Conservation (phyloP, 495 filamentous ascomycete genomes). For the Filosporella fistucella region DNA sequence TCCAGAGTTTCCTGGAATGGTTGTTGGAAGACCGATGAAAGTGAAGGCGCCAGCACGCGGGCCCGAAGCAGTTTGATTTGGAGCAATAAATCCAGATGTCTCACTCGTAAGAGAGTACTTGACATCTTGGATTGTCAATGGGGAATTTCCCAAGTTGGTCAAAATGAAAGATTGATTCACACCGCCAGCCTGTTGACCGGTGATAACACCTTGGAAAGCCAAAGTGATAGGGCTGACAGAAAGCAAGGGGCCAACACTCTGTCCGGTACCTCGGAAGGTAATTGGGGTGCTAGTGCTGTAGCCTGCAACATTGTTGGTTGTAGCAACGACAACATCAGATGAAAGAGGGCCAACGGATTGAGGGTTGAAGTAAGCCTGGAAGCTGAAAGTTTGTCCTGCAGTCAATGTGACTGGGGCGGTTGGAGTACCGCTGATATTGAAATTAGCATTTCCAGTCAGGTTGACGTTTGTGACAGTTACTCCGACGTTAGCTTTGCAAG, state of each 20-base stretch:
- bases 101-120: constrained; percentile 31
- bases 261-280: constrained; percentile 28
- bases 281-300: constrained; percentile 30
- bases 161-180: constrained; percentile 26
- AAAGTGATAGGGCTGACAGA: constrained; percentile 26
- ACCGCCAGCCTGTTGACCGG: constrained; percentile 23
- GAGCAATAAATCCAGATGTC: constrained; percentile 29
- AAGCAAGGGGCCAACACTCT: constrained; percentile 27
- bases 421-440: constrained; percentile 27
- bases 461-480: constrained; percentile 28
- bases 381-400: constrained; percentile 30
- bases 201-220: constrained; percentile 32
- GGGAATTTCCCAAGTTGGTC: constrained; percentile 27
- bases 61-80: constrained; percentile 26
- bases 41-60: constrained; percentile 33
- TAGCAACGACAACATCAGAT: constrained; percentile 30
- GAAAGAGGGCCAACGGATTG: constrained; percentile 34
- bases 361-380: constrained; percentile 34
- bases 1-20: constrained; percentile 26
- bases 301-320: constrained; percentile 27
- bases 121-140: constrained; percentile 27
- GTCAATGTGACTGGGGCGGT: constrained; percentile 31
- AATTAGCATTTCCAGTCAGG: constrained; percentile 30
- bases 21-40: constrained; percentile 33
- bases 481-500: constrained; percentile 29